phyloP scores from a whole-genome alignment of 164 flowering plant species.

The Vitis cinerea region DNA sequence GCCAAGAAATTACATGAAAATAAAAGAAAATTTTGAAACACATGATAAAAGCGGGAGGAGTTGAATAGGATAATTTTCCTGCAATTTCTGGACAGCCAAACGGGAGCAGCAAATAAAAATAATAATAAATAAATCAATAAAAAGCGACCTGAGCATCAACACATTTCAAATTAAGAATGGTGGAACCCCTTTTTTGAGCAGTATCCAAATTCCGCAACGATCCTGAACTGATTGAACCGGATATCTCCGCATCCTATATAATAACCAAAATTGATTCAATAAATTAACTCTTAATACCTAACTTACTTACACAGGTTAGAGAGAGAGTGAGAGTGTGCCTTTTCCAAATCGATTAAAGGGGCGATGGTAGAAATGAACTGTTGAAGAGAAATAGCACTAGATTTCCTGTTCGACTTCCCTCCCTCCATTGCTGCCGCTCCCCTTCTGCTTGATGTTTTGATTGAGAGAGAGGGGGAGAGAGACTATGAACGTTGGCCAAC shows the following conservation, averaged over 20 bases:
- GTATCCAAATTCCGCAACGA: constrained; percentile 64
- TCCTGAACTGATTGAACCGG: constrained; percentile 67
- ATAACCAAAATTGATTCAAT: not conserved
- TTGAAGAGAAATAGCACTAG: constrained; percentile 56
- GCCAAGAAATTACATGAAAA: no score
- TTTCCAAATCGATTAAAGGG: constrained; percentile 87
- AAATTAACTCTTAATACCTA: not conserved
- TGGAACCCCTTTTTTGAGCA: constrained; percentile 80
- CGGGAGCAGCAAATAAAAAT: not conserved
- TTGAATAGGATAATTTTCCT: no score
- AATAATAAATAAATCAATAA: not conserved
- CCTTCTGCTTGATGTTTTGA: not conserved
- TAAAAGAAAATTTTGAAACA: no score
- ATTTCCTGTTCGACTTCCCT: constrained; percentile 33
- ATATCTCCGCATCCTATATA: constrained; percentile 84
- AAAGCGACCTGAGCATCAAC: constrained; percentile 78
- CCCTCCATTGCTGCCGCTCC: constrained; percentile 39
- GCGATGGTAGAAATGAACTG: constrained; percentile 73
- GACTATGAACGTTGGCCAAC: no score
- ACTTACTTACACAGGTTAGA: not conserved
- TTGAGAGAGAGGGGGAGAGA: no score
- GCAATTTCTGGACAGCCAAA: not conserved
- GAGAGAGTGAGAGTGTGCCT: constrained; percentile 38
- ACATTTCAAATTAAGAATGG: constrained; percentile 90
- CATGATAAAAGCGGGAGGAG: no score